Evolutionary conservation across 73 alveolate genomes (phyloP), one percentile per base, ranked within the genome.

Genomic region (Strombidium stylifer): DNA sequence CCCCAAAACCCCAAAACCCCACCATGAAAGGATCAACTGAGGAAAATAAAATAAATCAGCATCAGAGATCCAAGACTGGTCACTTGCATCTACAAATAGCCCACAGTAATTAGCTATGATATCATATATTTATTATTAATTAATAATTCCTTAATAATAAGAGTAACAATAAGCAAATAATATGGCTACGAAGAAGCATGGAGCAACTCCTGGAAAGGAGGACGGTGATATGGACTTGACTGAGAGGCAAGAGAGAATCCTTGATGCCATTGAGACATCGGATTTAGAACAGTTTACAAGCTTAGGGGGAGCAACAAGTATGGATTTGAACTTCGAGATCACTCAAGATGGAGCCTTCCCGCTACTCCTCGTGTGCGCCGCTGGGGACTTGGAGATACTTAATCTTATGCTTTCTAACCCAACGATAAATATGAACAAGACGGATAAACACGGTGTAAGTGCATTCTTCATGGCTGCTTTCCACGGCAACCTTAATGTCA

Each of bases 381-480:
- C 41, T 42, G 78, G 78, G 45, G 78, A 64, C 66, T 64, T 44
- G 30, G 18, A 46, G 30, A 44, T 73, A 24, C 44, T 60, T 2
- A 14, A 16, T 1, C 0, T 47, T 14, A 73, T 73, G 60, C 5
- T 73, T 0, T 10, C 45, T 11, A 73, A 73, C 50, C 59, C 69
- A 41, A 10, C 7, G 14, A 30, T 45, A 0, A 55, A 59, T 34
- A 73, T 73, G 0, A 47, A 58, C 25, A 34, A 60, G 31, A 59
- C 55, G 2, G 86, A 73, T 35, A 18, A 1, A 0, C 58, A 59
- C 45, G 86, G 86, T 3, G 69, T 73, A 1, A 73, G 59, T 41
- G 52, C 74, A 12, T 73, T 73, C 48, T 73, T 76, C 78, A 73
- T 73, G 32, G 76, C 86, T 18, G 61, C 78, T 2, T 59, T 20